phyloP scores from a whole-genome alignment of 768 basidiomycete species.

The Agaricus blazei region DNA sequence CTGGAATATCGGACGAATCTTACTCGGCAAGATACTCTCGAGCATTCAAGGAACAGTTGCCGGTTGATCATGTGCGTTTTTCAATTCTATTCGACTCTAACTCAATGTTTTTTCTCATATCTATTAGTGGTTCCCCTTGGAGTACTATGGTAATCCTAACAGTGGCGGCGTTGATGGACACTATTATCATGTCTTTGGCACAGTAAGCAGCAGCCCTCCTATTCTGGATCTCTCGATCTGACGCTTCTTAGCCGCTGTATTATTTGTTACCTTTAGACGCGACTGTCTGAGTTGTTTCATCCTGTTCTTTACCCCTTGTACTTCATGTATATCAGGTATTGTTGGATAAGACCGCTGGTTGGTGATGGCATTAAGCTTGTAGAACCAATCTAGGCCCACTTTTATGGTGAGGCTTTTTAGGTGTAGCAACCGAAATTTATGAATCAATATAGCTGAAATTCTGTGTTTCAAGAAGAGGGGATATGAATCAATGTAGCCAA shows the following conservation, averaged over 20 bases:
- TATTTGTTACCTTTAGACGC: slow-evolving; percentile 33
- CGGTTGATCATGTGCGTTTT: slow-evolving; percentile 52
- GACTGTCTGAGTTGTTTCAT: slow-evolving; percentile 3
- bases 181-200: slow-evolving; percentile 72
- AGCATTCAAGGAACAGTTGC: slow-evolving; percentile 59
- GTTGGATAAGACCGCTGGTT: not conserved
- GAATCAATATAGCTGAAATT: too few relatives aligned
- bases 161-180: slow-evolving; percentile 64
- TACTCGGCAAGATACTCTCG: slow-evolving; percentile 62
- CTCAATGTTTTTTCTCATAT: not conserved
- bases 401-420: too few relatives aligned
- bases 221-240: not conserved
- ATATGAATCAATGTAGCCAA: too few relatives aligned
- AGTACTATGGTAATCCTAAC: slow-evolving; percentile 53
- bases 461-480: too few relatives aligned
- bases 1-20: slow-evolving; percentile 50
- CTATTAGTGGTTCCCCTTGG: slow-evolving; percentile 70
- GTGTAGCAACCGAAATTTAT: too few relatives aligned
- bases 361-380: too few relatives aligned
- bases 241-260: slow-evolving; percentile 28
- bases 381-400: too few relatives aligned
- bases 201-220: slow-evolving; percentile 35
- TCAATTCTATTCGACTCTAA: not conserved
- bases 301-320: not conserved
- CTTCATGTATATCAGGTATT: not conserved